Percentiles rank a stretch among this genome's conserved stretches.
Evolutionary conservation across 306 rosid species (phyloP).

Genomic region (Dicorynia guianensis): DNA sequence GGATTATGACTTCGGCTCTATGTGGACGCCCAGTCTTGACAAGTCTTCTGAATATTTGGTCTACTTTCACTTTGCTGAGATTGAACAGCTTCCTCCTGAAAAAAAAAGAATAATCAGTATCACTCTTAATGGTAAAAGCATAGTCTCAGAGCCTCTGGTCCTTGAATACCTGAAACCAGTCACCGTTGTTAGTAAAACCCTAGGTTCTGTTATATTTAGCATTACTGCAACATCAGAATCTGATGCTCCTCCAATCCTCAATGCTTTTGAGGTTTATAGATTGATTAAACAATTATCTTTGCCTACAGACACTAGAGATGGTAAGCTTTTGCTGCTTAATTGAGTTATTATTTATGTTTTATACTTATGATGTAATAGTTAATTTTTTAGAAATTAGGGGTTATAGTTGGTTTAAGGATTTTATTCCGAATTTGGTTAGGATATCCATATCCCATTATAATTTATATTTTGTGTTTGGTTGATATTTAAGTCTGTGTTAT

Average conservation of each 20-base stretch:
- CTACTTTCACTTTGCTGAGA: constrained; percentile 38
- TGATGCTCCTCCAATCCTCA: constrained; percentile 28
- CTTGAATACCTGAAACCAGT: constrained; percentile 1
- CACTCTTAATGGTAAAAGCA: background rate
- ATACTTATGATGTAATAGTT: too few species aligned
- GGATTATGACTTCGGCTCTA: background rate
- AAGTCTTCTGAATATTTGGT: background rate
- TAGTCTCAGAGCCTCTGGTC: background rate
- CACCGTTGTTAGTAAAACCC: background rate
- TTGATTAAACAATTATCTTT: background rate
- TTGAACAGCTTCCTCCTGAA: background rate
- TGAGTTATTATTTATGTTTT: too few species aligned
- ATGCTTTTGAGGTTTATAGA: constrained; percentile 35
- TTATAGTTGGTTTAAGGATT: too few species aligned
- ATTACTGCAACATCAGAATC: background rate
- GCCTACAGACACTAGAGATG: constrained; percentile 23
- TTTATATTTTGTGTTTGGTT: too few species aligned
- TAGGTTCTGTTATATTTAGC: background rate
- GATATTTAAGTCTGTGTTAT: too few species aligned
- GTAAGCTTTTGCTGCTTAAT: background rate
- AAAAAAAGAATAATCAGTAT: constrained; percentile 4
- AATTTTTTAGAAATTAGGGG: too few species aligned
- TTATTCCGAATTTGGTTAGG: too few species aligned
- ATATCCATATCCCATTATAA: too few species aligned
- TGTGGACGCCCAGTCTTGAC: too few species aligned